Percentiles rank a stretch among this genome's conserved stretches.
phyloP scores from a whole-genome alignment of 306 rosid genomes.

The Cicer chorassanicum region DNA sequence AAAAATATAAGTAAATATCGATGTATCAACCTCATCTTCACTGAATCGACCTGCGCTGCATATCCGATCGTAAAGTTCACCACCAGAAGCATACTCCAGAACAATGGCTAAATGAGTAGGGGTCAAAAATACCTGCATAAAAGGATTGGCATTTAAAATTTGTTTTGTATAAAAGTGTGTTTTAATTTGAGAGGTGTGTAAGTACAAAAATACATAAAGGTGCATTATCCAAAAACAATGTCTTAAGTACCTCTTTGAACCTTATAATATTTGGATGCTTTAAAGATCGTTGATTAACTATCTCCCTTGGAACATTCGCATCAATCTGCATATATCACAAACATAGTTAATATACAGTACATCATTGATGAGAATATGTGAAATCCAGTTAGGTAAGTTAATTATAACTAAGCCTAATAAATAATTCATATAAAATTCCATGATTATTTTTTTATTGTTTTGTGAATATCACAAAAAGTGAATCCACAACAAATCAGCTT shows the following conservation, averaged over 20 bases:
- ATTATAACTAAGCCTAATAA: background rate
- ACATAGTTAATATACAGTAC: too few species aligned
- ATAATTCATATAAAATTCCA: background rate
- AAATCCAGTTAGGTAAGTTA: slow-evolving; percentile 12
- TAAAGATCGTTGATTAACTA: slow-evolving; percentile 79
- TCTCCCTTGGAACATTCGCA: slow-evolving; percentile 87
- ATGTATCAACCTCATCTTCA: slow-evolving; percentile 76
- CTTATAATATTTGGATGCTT: slow-evolving; percentile 86
- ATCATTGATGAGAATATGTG: background rate
- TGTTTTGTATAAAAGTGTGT: background rate
- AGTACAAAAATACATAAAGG: background rate
- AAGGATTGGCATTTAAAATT: background rate
- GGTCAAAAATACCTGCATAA: slow-evolving; percentile 77
- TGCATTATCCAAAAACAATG: background rate
- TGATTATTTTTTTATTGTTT: background rate
- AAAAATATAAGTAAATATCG: too few species aligned
- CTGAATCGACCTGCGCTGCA: slow-evolving; percentile 82
- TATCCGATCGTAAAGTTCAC: slow-evolving; percentile 84
- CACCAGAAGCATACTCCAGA: slow-evolving; percentile 97
- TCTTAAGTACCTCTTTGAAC: slow-evolving; percentile 76
- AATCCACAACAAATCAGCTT: background rate
- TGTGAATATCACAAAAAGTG: background rate
- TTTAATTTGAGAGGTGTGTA: background rate
- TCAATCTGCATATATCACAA: slow-evolving; percentile 69
- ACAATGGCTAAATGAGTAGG: slow-evolving; percentile 88